phyloP scores from a whole-genome alignment of 75 land plant genomes.

The Selaginella moellendorffii region DNA sequence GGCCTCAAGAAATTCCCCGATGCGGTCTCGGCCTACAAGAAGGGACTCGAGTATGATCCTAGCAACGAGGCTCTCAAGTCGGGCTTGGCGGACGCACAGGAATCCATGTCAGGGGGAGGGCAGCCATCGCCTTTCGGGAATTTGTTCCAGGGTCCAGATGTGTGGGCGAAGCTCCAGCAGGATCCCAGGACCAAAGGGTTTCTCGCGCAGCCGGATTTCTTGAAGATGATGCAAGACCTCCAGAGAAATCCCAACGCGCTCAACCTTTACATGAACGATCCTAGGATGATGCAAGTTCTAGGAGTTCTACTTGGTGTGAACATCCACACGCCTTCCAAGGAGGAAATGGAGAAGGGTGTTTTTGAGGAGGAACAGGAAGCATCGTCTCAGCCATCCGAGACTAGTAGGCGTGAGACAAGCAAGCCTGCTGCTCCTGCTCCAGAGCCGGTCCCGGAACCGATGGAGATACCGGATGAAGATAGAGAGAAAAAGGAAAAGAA shows the following conservation, averaged over 20 bases:
- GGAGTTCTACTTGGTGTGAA: constrained; percentile 69
- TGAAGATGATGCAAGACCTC: constrained; percentile 62
- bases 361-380: constrained; percentile 12
- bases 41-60: constrained; percentile 75
- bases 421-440: constrained; percentile 16
- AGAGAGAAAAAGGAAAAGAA: constrained; percentile 44
- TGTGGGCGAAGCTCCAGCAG: constrained; percentile 73
- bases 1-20: constrained; percentile 46
- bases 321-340: constrained; percentile 26
- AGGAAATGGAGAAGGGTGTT: constrained; percentile 30
- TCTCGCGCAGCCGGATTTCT: constrained; percentile 82
- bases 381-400: constrained; percentile 9
- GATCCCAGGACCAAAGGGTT: constrained; percentile 66
- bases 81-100: constrained; percentile 71
- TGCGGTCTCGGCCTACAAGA: constrained; percentile 65
- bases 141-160: constrained; percentile 68
- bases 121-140: constrained; percentile 48
- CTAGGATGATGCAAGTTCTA: constrained; percentile 75
- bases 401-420: constrained; percentile 1
- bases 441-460: constrained; percentile 57
- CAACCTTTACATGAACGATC: constrained; percentile 58
- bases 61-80: constrained; percentile 65
- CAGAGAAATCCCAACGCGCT: constrained; percentile 73
- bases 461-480: constrained; percentile 63
- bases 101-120: neutral